Base-by-base conservation (phyloP, 441 rosid genomes). In the Gossypium laxum region DNA sequence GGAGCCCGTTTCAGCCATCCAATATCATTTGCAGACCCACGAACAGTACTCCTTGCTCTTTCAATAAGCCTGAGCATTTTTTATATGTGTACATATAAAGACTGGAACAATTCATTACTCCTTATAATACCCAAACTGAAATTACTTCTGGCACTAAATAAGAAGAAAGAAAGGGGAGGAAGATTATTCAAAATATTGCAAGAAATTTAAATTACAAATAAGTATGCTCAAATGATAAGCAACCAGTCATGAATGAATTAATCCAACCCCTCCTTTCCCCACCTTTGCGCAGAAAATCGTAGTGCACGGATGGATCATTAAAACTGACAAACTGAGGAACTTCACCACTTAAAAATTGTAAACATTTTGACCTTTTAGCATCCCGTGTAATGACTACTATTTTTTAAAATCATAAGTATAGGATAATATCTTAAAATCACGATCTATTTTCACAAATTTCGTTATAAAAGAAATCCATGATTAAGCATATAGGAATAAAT, bases 11-110 rank as follows among this genome's bases (percentile, higher is more conserved):
- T 89, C 74, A 94, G 83, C 98, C 97, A 94, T 63, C 98, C 97
- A 76, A 94, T 86, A 81, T 94, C 98, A 79, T 90, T 90, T 48
- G 96, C 92, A 7, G 97, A 91, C 56, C 98, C 97, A 58, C 89
- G 94, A 71, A 91, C 92, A 50, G 97, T 91, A 80, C 89, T 89
- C 77, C 92, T 79, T 50, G 91, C 96, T 18, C 92, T 86, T 74
- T 92, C 96, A 67, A 90, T 76, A 75, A 94, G 92, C 78, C 98
- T 94, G 81, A 68, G 76, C 38, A 30, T 70, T n/a, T 38, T 43
- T 28, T 70, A 6, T 34, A 6, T 21, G 54, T 34, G 43, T 34
- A 6, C 7, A 7, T 34, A 34, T 34, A 57, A 22, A 57, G 69
- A 69, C 38, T 34, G 62, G 67, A 32, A 63, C 26, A 7, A 63